Conservation (phyloP, 2,329 filamentous ascomycete genomes). For the Pseudocercospora fuligena region DNA sequence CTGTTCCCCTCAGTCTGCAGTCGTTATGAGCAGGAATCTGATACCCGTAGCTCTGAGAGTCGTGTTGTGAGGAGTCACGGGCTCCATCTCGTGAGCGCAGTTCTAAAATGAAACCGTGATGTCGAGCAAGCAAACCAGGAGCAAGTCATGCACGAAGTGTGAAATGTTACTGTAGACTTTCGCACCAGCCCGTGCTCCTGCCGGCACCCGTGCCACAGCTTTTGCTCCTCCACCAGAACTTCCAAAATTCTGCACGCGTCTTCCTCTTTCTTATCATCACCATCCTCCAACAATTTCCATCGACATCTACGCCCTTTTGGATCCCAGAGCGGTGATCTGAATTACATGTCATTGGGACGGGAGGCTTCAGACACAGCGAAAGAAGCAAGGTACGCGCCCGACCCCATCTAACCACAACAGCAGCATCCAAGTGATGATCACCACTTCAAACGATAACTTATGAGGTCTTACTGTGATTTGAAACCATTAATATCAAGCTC, state of each 20-base stretch:
- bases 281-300: not conserved
- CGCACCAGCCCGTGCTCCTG: not conserved
- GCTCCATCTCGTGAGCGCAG: too few species aligned
- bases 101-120: too few species aligned
- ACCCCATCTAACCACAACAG: not conserved
- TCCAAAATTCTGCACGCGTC: not conserved
- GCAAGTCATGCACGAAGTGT: too few species aligned
- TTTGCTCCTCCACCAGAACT: not conserved
- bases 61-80: too few species aligned
- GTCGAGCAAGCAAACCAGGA: too few species aligned
- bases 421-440: slow-evolving; percentile 34
- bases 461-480: slow-evolving; percentile 40
- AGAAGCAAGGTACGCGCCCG: slow-evolving; percentile 18
- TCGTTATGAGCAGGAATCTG: too few species aligned
- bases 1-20: too few species aligned
- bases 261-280: slow-evolving; percentile 2
- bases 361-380: too few species aligned
- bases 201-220: not conserved
- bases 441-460: slow-evolving; percentile 47
- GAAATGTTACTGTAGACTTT: not conserved
- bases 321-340: too few species aligned
- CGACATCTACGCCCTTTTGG: too few species aligned
- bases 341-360: too few species aligned
- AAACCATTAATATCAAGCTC: slow-evolving; percentile 52
- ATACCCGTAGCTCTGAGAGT: too few species aligned